Percentiles rank a stretch among this genome's conserved stretches.
These are phyloP conservation scores for Verticillium zaregamsianum DNA, from an alignment of 2,329 filamentous ascomycete genomes.

Conservation along the genomic window DNA sequence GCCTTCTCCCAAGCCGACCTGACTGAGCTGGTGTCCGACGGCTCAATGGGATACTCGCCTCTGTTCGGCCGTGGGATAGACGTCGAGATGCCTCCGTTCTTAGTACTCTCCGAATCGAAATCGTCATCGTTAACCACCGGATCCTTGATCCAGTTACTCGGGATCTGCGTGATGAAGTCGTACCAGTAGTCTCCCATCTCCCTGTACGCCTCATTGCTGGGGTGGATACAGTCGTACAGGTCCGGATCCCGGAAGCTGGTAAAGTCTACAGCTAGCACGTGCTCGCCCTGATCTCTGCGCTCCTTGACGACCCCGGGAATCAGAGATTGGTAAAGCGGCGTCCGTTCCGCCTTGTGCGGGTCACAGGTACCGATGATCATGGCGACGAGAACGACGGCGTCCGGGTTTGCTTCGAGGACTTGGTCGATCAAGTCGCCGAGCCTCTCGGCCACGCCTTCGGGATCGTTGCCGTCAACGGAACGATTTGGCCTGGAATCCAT, in stretches of 20 bases:
- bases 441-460: slow-evolving; percentile 17
- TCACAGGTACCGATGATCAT: slow-evolving; percentile 26
- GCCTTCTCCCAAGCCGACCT: no score
- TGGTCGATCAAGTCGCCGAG: slow-evolving; percentile 25
- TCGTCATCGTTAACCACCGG: slow-evolving; percentile 5
- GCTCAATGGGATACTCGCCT: slow-evolving; percentile 3
- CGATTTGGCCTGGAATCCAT: slow-evolving; percentile 9
- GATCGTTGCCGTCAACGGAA: slow-evolving; percentile 25
- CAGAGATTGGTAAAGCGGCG: slow-evolving; percentile 18
- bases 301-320: slow-evolving; percentile 21
- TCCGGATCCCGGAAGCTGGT: slow-evolving; percentile 17
- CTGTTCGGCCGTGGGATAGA: slow-evolving; percentile 7
- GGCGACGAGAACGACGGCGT: slow-evolving; percentile 26
- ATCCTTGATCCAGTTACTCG: slow-evolving; percentile 13
- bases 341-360: slow-evolving; percentile 14
- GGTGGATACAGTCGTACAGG: slow-evolving; percentile 19
- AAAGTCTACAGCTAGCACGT: slow-evolving; percentile 26
- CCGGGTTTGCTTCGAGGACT: slow-evolving; percentile 21
- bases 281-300: slow-evolving; percentile 16
- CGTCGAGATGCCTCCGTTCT: slow-evolving; percentile 10
- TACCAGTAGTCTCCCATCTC: slow-evolving; percentile 18
- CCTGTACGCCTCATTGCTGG: slow-evolving; percentile 13
- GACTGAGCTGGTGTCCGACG: not conserved
- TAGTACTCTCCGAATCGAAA: slow-evolving; percentile 1
- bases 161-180: slow-evolving; percentile 17